Conservation (phyloP, 2,329 filamentous ascomycete species). For the Stemphylium vesicarium region DNA sequence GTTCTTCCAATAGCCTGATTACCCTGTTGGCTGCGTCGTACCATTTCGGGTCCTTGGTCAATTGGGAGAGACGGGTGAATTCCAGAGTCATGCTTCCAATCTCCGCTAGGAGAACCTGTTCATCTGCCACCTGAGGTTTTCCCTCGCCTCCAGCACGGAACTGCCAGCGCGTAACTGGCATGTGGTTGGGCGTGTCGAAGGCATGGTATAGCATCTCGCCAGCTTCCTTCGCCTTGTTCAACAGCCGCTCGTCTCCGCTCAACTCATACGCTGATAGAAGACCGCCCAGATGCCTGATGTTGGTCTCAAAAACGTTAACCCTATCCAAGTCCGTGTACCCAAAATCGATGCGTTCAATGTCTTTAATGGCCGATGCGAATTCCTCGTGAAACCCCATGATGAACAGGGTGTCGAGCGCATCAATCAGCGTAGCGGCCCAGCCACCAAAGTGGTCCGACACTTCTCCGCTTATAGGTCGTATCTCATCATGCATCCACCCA, state of each 20-base stretch:
- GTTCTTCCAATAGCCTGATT: conserved; percentile 49
- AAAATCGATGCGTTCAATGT: conserved; percentile 53
- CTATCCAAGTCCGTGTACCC: conserved; percentile 46
- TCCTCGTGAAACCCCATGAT: conserved; percentile 58
- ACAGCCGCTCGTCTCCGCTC: conserved; percentile 73
- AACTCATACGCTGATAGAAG: conserved; percentile 87
- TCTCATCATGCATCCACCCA: conserved; percentile 58
- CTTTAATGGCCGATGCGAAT: conserved; percentile 54
- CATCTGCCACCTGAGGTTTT: conserved; percentile 50
- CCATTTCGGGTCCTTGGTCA: conserved; percentile 54
- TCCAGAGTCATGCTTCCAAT: conserved; percentile 57
- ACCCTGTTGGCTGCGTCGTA: conserved; percentile 56
- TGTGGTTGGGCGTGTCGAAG: conserved; percentile 92
- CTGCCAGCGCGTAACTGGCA: conserved; percentile 68
- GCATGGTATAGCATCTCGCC: conserved; percentile 80
- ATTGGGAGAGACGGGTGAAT: conserved; percentile 55
- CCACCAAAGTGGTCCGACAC: conserved; percentile 53
- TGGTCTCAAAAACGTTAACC: conserved; percentile 59
- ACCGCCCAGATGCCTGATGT: conserved; percentile 84
- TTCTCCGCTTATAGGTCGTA: conserved; percentile 53
- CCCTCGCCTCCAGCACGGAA: conserved; percentile 47
- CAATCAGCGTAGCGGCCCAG: conserved; percentile 56
- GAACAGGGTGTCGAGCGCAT: conserved; percentile 56
- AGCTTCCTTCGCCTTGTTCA: conserved; percentile 80
- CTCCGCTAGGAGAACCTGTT: conserved; percentile 53